phyloP scores from a whole-genome alignment of 441 rosid genomes.

The Brassica hybrid region DNA sequence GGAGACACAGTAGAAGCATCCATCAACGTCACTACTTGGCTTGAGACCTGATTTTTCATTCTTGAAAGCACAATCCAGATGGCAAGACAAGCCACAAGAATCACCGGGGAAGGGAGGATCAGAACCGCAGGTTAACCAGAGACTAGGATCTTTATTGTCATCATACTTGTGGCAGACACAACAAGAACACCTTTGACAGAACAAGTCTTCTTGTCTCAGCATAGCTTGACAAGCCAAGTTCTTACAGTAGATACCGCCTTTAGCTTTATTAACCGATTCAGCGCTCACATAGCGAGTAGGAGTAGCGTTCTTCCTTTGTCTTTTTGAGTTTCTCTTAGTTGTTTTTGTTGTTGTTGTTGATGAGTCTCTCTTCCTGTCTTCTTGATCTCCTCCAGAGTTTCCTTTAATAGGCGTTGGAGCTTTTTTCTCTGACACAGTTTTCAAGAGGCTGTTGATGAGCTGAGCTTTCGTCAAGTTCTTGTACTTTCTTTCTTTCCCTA shows the following conservation, averaged over 20 bases:
- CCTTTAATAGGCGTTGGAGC: slow-evolving; percentile 26
- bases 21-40: slow-evolving; percentile 24
- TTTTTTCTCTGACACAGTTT: slow-evolving; percentile 37
- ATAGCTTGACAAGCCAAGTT: slow-evolving; percentile 52
- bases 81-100: slow-evolving; percentile 37
- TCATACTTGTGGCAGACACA: slow-evolving; percentile 49
- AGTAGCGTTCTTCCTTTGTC: slow-evolving; percentile 65
- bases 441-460: slow-evolving; percentile 73
- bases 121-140: slow-evolving; percentile 51
- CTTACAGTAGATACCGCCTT: slow-evolving; percentile 18
- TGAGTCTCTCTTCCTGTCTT: neutral
- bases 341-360: slow-evolving; percentile 20
- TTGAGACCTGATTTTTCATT: slow-evolving; percentile 40
- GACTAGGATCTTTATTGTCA: slow-evolving; percentile 56
- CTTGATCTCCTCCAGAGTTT: neutral
- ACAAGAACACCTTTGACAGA: slow-evolving; percentile 55
- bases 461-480: slow-evolving; percentile 78
- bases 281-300: slow-evolving; percentile 53
- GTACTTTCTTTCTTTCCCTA: slow-evolving; percentile 80
- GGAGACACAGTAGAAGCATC: slow-evolving; percentile 46
- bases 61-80: slow-evolving; percentile 46
- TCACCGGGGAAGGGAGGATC: slow-evolving; percentile 36
- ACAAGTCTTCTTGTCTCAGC: slow-evolving; percentile 31
- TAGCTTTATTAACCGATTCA: slow-evolving; percentile 8
- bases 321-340: slow-evolving; percentile 48